Evolutionary conservation across 805 yeast genomes (phyloP).

Genomic region (Starmera dryadoides): DNA sequence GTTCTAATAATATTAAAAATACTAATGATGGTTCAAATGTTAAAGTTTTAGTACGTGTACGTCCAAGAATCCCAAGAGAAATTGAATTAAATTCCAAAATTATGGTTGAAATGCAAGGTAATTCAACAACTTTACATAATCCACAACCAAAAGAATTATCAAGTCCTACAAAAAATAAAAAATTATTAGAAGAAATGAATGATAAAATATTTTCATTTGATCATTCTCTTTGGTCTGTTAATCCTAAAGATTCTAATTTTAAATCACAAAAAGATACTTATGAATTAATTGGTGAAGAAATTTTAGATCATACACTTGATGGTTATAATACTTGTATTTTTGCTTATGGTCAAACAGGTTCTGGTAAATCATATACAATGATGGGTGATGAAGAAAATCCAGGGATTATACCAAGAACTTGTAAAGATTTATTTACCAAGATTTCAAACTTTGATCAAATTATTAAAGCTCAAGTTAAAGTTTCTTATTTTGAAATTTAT

Average conservation of each 20-base stretch:
- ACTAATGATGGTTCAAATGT: slow-evolving; percentile 21
- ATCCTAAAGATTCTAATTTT: slow-evolving; percentile 24
- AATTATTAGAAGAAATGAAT: slow-evolving; percentile 1
- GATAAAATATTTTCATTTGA: slow-evolving; percentile 41
- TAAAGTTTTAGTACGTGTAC: slow-evolving; percentile 44
- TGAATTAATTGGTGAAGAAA: slow-evolving; percentile 45
- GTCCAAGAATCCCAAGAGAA: slow-evolving; percentile 31
- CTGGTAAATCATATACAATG: slow-evolving; percentile 84
- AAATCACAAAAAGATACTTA: slow-evolving; percentile 47
- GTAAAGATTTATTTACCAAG: slow-evolving; percentile 43
- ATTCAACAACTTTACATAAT: slow-evolving; percentile 6
- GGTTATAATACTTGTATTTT: slow-evolving; percentile 72
- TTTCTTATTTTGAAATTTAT: slow-evolving; percentile 69
- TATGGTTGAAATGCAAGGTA: slow-evolving; percentile 12
- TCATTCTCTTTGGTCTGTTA: slow-evolving; percentile 42
- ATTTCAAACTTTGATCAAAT: slow-evolving; percentile 24
- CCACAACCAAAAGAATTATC: slow-evolving; percentile 6
- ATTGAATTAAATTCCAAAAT: slow-evolving; percentile 7
- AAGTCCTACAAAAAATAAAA: slow-evolving; percentile 5
- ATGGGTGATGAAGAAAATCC: slow-evolving; percentile 44
- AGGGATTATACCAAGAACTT: slow-evolving; percentile 62
- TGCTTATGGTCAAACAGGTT: slow-evolving; percentile 79
- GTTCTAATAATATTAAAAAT: slow-evolving; percentile 50
- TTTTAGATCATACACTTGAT: slow-evolving; percentile 53
- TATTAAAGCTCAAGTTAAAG: slow-evolving; percentile 33